A percentile compares a stretch with the other conserved stretches of the same genome.
These are phyloP conservation scores for Flaveria floridana DNA, from an alignment of 140 eudicot species.

Conservation along the genomic window DNA sequence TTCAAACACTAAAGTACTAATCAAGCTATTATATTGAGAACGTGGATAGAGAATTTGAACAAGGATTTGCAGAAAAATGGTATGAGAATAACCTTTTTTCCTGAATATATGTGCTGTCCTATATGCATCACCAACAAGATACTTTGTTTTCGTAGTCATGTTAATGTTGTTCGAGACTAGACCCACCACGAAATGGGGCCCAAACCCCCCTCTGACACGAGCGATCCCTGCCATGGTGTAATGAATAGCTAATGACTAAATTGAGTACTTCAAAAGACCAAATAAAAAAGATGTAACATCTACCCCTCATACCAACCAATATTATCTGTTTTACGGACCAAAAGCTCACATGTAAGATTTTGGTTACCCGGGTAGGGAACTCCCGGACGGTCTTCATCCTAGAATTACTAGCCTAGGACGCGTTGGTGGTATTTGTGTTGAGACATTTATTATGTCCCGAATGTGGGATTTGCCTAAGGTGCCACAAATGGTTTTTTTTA, in stretches of 20 bases:
- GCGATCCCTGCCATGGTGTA: conserved; percentile 40
- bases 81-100: neutral
- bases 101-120: neutral
- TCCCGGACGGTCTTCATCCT: neutral
- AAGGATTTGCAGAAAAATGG: neutral
- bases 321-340: too few relatives aligned
- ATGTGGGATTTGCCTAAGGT: neutral
- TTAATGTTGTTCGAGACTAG: neutral
- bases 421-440: neutral
- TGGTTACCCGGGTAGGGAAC: neutral
- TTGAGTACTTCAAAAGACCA: neutral
- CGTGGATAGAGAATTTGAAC: neutral
- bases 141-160: neutral
- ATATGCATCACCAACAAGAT: neutral
- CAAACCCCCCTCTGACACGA: conserved; percentile 35
- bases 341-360: neutral
- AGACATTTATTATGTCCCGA: neutral
- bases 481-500: neutral
- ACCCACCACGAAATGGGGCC: conserved; percentile 42
- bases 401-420: neutral
- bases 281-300: neutral
- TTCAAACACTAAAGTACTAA: neutral
- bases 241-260: neutral
- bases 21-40: neutral
- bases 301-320: neutral